Base-by-base conservation (phyloP, 139 green algal species). In the Chlamydomonas applanata region DNA sequence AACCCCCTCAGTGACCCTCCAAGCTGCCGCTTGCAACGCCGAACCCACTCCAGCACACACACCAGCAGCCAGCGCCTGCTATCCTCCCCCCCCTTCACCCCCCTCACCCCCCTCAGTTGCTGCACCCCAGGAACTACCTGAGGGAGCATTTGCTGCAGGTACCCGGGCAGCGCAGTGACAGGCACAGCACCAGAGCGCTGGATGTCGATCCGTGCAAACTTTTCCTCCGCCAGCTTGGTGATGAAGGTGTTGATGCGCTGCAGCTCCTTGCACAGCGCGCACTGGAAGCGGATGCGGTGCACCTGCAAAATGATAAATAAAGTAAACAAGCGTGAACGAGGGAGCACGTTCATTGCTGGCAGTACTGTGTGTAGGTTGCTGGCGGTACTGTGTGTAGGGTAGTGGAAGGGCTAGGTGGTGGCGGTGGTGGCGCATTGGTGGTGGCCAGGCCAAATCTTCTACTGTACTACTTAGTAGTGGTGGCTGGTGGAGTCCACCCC, bases 181-280 rank as follows among this genome's bases (percentile, higher is more conserved):
- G 67, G 46, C 25, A 73, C 44, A 13, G 32, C 19, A 13, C 73
- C 82, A 0, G 57, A 53, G 34, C 66, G 63, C 46, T 77, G 52
- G 7, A 69, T 30, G 61, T 83, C 77, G 70, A 87, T 63, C 1
- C 65, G 49, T 9, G 61, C 65, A 69, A 87, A 87, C 27, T 78
- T 74, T 2, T 71, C 66, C 4, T 78, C 70, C 2, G 71, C 82
- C 36, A 82, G 40, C 17, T 25, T 64, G 19, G 2, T 35, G 20
- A 87, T 73, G 67, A 78, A 80, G 34, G 69, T 72, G 76, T 86
- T 82, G 67, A 86, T 78, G 34, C 83, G 77, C 36, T 57, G 34
- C 1, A 83, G 60, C 74, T 86, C 83, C 20, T 71, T 69, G 36
- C 77, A 83, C 14, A 89, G 80, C 7, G 83, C 30, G 13, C 76